Conservation (phyloP, 495 filamentous ascomycete genomes). For the Lasiosphaeria miniovina region DNA sequence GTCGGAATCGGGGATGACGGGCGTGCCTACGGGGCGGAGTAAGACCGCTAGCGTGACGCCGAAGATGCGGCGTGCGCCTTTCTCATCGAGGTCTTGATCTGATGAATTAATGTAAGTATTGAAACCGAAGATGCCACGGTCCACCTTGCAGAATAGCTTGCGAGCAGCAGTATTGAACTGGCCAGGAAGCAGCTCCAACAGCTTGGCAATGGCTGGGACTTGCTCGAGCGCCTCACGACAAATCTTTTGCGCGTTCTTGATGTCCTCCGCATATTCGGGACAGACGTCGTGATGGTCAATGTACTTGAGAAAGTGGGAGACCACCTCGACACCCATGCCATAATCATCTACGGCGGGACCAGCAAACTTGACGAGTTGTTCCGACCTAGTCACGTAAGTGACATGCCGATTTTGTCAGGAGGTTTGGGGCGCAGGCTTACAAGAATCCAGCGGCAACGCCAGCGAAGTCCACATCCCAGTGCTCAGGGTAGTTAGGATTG, state of each 20-base stretch:
- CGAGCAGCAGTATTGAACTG: conserved; percentile 62
- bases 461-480: conserved; percentile 80
- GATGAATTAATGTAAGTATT: neutral
- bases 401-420: neutral
- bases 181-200: conserved; percentile 59
- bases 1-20: conserved; percentile 6
- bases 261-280: conserved; percentile 67
- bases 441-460: conserved; percentile 74
- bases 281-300: conserved; percentile 80
- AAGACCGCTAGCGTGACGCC: conserved; percentile 19
- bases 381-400: conserved; percentile 20
- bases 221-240: conserved; percentile 70
- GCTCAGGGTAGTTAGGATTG: conserved; percentile 39
- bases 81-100: conserved; percentile 18
- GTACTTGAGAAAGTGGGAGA: conserved; percentile 88
- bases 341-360: conserved; percentile 13
- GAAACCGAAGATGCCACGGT: conserved; percentile 1
- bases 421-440: conserved; percentile 41
- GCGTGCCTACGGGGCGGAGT: conserved; percentile 4
- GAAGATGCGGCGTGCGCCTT: conserved; percentile 6
- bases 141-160: conserved; percentile 25
- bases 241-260: conserved; percentile 61
- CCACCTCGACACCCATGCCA: conserved; percentile 42
- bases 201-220: conserved; percentile 52
- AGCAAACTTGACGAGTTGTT: conserved; percentile 17